phyloP scores from a whole-genome alignment of 169 alveolate genomes.

The Eimeria sp. region DNA sequence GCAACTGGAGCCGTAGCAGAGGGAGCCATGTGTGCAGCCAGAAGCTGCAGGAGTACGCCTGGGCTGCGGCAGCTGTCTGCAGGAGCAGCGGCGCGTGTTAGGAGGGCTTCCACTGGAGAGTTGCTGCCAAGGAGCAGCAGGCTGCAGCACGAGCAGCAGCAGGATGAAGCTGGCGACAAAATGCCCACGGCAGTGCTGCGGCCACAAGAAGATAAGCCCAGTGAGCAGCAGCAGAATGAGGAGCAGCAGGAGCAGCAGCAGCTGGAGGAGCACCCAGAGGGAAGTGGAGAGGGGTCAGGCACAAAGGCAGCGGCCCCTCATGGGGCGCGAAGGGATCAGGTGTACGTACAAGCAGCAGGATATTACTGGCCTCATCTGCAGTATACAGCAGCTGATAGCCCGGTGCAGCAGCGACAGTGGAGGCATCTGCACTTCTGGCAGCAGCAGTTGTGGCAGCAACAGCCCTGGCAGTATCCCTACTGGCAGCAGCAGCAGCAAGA shows the following conservation, averaged over 20 bases:
- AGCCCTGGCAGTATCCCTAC: too few relatives aligned
- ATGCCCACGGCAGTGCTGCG: not conserved
- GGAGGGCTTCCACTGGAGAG: constrained; percentile 30
- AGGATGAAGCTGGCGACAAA: not conserved
- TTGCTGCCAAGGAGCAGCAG: constrained; percentile 6
- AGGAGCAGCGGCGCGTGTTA: not conserved
- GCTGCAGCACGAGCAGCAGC: constrained; percentile 48
- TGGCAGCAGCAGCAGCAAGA: not conserved
- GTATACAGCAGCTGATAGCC: too few relatives aligned
- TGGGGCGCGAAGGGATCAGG: not conserved
- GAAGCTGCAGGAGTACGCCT: not conserved
- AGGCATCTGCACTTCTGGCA: too few relatives aligned
- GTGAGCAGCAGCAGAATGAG: constrained; percentile 1
- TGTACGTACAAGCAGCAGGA: not conserved
- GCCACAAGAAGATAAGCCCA: not conserved
- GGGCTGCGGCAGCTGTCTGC: not conserved
- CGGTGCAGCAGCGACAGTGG: too few relatives aligned
- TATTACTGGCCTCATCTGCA: not conserved
- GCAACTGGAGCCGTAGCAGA: not conserved
- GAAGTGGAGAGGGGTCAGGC: not conserved
- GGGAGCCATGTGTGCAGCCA: not conserved
- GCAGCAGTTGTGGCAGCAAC: too few relatives aligned
- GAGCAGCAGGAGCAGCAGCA: constrained; percentile 35
- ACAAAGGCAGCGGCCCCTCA: not conserved
- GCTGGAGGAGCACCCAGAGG: not conserved